These are phyloP conservation scores for Magnaporthiopsis poae DNA, from an alignment of 2,329 filamentous ascomycete species.

Conservation along the genomic window DNA sequence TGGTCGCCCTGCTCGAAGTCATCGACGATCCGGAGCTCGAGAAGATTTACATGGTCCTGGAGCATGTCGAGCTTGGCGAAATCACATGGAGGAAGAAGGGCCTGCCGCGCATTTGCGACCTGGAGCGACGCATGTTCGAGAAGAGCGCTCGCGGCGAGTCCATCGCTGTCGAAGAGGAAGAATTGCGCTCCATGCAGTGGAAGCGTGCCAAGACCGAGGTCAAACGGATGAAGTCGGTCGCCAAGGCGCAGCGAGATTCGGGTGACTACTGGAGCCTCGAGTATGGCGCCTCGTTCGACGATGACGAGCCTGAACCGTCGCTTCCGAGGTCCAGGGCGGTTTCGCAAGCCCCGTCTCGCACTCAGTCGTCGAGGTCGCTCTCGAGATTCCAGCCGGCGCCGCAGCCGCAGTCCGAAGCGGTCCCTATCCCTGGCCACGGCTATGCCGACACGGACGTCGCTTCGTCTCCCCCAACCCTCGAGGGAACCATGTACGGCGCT, in stretches of 20 bases:
- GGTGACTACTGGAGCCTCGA: conserved; percentile 77
- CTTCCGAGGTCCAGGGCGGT: conserved; percentile 31
- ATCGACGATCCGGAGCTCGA: conserved; percentile 93
- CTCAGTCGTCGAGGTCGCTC: conserved; percentile 36
- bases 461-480: conserved; percentile 50
- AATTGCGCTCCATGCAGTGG: conserved; percentile 50
- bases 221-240: conserved; percentile 44
- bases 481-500: conserved; percentile 68
- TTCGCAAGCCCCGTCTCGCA: conserved; percentile 38
- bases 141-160: conserved; percentile 54
- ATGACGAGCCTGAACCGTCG: conserved; percentile 22
- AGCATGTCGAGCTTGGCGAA: conserved; percentile 89
- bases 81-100: conserved; percentile 90
- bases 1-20: conserved; percentile 88
- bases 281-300: conserved; percentile 54
- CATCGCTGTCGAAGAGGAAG: conserved; percentile 50
- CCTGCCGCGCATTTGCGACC: conserved; percentile 67
- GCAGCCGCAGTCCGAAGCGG: background rate
- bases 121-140: conserved; percentile 74
- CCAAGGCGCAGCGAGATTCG: conserved; percentile 38
- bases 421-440: conserved; percentile 19
- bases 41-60: conserved; percentile 96
- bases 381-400: conserved; percentile 14
- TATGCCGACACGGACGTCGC: conserved; percentile 27
- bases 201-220: conserved; percentile 47